These are phyloP conservation scores for Cucumis hystrix DNA, from an alignment of 306 rosid species.

Conservation along the genomic window DNA sequence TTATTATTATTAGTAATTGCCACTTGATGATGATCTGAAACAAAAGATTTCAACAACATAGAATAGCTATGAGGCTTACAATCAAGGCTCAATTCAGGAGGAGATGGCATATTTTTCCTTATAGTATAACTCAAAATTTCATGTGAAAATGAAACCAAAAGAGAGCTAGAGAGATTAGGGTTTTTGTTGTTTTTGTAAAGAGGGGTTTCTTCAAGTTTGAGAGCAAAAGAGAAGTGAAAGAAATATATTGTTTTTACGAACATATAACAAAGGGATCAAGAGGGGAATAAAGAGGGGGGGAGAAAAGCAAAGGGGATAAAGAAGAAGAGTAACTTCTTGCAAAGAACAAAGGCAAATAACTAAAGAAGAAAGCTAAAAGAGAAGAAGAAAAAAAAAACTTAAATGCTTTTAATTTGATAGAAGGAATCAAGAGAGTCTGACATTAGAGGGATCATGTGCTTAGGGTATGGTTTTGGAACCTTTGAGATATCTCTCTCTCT, in stretches of 20 bases:
- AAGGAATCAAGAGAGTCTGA: conserved; percentile 76
- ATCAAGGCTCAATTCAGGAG: conserved; percentile 70
- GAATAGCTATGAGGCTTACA: conserved; percentile 78
- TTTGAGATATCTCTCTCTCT: conserved; percentile 7
- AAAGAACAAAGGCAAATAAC: conserved; percentile 46
- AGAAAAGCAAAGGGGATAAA: conserved; percentile 32
- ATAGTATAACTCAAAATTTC: background rate
- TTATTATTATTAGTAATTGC: background rate
- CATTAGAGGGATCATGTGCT: conserved; percentile 86
- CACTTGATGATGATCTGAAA: conserved; percentile 22
- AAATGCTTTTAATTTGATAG: conserved; percentile 17
- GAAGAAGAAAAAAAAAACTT: background rate
- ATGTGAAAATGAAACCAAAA: background rate
- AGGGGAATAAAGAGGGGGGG: conserved; percentile 73
- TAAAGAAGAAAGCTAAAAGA: conserved; percentile 20
- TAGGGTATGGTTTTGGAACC: conserved; percentile 49
- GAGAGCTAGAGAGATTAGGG: conserved; percentile 35
- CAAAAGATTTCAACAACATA: conserved; percentile 69
- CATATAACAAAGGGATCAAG: conserved; percentile 66
- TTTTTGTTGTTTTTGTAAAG: background rate
- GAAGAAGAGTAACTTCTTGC: conserved; percentile 81
- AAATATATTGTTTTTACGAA: conserved; percentile 48
- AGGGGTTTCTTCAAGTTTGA: conserved; percentile 3
- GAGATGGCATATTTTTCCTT: conserved; percentile 47
- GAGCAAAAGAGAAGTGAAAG: conserved; percentile 10